Evolutionary conservation across 163 green algal species (phyloP).

Genomic region (Smithsoniella earleae): DNA sequence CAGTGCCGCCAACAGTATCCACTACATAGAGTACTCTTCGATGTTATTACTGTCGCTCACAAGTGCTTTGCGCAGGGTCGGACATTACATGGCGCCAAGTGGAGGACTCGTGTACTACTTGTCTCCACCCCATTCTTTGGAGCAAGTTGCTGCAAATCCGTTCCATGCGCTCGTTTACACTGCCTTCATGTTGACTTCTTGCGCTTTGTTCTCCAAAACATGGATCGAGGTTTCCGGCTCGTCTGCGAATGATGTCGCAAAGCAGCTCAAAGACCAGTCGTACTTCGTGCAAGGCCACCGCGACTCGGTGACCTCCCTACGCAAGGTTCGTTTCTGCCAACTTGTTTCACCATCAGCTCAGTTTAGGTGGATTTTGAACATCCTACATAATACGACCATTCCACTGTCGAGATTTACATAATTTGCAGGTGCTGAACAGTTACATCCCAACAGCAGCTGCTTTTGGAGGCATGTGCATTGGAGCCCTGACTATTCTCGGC

Average conservation of each 20-base stretch:
- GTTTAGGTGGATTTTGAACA: too few relatives aligned
- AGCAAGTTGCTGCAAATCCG: conserved; percentile 80
- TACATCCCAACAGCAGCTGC: conserved; percentile 98
- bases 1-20: neutral
- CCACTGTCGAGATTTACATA: too few relatives aligned
- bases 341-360: too few relatives aligned
- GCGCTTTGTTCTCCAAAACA: conserved; percentile 98
- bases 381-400: too few relatives aligned
- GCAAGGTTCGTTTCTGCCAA: conserved; percentile 65
- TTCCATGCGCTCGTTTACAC: conserved; percentile 96
- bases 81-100: conserved; percentile 25
- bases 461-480: conserved; percentile 99
- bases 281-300: conserved; percentile 82
- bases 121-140: conserved; percentile 71
- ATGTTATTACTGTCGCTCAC: neutral
- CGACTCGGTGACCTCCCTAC: conserved; percentile 73
- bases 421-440: conserved; percentile 57
- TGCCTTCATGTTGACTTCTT: conserved; percentile 97
- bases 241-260: conserved; percentile 86
- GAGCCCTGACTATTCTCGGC: conserved; percentile 92
- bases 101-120: conserved; percentile 99
- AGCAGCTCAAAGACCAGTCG: conserved; percentile 93
- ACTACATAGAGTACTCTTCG: neutral
- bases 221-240: conserved; percentile 99
- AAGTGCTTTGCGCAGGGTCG: neutral